Evolutionary conservation across 2,329 filamentous ascomycete species (phyloP).

Genomic region (Coleophoma crateriformis): DNA sequence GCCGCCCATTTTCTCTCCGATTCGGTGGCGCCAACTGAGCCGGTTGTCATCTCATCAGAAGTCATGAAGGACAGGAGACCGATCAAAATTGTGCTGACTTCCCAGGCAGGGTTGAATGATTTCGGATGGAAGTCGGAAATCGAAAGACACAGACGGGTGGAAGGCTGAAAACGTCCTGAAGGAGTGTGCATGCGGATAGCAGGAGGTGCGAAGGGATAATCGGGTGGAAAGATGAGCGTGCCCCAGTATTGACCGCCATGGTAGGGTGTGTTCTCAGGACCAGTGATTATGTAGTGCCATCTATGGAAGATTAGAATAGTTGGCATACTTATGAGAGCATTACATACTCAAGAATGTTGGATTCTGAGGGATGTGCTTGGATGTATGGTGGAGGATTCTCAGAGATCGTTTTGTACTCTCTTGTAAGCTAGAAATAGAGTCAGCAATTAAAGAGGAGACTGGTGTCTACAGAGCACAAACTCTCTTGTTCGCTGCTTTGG

Average conservation of each 20-base stretch:
- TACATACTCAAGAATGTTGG: slow-evolving; percentile 80
- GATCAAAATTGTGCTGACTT: slow-evolving; percentile 92
- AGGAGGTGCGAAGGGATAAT: slow-evolving; percentile 95
- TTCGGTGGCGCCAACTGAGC: slow-evolving; percentile 72
- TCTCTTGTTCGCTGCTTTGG: slow-evolving; percentile 67
- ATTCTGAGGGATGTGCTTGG: slow-evolving; percentile 80
- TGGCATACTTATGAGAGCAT: slow-evolving; percentile 1
- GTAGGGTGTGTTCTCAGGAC: slow-evolving; percentile 90
- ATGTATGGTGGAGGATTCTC: slow-evolving; percentile 86
- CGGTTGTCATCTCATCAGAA: slow-evolving; percentile 96
- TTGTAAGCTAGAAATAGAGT: slow-evolving; percentile 40
- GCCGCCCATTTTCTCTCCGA: slow-evolving; percentile 76
- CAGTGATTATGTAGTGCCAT: slow-evolving; percentile 95
- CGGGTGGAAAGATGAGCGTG: slow-evolving; percentile 87
- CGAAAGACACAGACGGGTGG: slow-evolving; percentile 84
- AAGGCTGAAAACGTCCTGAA: slow-evolving; percentile 90
- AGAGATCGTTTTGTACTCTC: slow-evolving; percentile 59
- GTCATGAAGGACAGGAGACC: slow-evolving; percentile 97
- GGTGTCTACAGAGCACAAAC: slow-evolving; percentile 36
- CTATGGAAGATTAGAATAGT: slow-evolving; percentile 32
- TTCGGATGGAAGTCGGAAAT: slow-evolving; percentile 98
- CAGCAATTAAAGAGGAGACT: slow-evolving; percentile 49
- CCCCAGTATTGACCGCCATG: slow-evolving; percentile 97
- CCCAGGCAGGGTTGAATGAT: slow-evolving; percentile 97
- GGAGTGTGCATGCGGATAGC: slow-evolving; percentile 99